Base-by-base conservation (phyloP, 1,284 basidiomycete genomes). In the Trichosporon sp. region DNA sequence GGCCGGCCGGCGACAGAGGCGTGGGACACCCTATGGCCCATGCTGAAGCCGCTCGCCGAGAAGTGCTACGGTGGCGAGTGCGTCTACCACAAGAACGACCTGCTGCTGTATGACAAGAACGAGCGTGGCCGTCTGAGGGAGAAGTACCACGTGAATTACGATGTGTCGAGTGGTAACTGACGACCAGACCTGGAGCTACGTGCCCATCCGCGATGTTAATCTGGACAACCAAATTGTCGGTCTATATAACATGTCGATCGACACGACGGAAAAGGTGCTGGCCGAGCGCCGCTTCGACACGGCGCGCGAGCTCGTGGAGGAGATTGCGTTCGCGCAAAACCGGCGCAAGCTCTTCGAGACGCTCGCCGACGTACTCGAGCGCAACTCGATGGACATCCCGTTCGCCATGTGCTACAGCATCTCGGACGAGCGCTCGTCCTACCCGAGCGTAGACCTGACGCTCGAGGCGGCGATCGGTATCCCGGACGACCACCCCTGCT, bases 1-100 rank as follows among this genome's bases (percentile, higher is more conserved):
- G 81, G 79, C 10, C 31, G 59, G n/a, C 78, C 78, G 1, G 76
- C 70, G 10, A 43, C 19, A 2, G 73, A 80, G 61, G 77, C 77
- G 1, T 83, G 80, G 80, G 67, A 69, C 2, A 0, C 64, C 0
- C 66, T 81, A 0, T 79, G 78, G 78, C 68, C 71, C 6, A 71
- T 74, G 26, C 51, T 81, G 26, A 51, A 66, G 14, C 78, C 78
- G 4, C 7, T 76, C 1, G 37, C 75, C 51, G 66, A 76, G 0
- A 10, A 54, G 3, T 75, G 67, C 51, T 26, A 70, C 59, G 54
- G 14, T 0, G 79, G 79, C n/a, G 69, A 69, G 4, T 48, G 59
- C 1, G 21, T 67, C 0, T 61, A 74, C 46, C 72, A 71, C 7
- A 75, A 78, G 51, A 75, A 82, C 68, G 80, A 80, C 61, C 70